A percentile compares a stretch with the other conserved stretches of the same genome.
Conservation (phyloP, 805 yeast genomes). For the Metschnikowia arizonensis region DNA sequence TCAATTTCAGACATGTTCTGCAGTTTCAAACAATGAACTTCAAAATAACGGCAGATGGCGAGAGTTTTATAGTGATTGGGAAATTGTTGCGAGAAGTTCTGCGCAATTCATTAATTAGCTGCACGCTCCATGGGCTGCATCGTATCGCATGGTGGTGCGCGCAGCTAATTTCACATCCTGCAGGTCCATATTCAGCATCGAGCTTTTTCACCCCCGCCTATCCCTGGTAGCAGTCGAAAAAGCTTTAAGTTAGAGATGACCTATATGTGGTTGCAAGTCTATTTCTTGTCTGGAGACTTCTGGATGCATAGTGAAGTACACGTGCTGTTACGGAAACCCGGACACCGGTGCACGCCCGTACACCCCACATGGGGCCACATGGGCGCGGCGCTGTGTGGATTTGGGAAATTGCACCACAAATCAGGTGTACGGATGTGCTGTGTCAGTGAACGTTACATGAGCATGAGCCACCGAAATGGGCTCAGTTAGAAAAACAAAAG, state of each 20-base stretch:
- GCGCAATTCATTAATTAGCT: conserved; percentile 3
- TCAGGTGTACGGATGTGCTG: background rate
- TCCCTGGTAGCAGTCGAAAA: background rate
- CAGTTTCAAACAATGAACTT: background rate
- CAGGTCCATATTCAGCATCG: background rate
- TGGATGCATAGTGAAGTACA: background rate
- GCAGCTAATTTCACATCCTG: background rate
- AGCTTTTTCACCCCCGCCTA: background rate
- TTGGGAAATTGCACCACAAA: conserved; percentile 1
- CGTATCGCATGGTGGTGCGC: conserved; percentile 5
- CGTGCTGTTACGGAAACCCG: background rate
- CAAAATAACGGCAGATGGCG: background rate
- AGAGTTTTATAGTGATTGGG: conserved; percentile 2
- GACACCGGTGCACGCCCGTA: background rate
- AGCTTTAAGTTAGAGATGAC: no score
- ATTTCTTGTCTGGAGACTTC: background rate
- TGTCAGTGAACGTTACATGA: background rate
- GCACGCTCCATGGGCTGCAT: conserved; percentile 5
- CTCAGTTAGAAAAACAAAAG: no score
- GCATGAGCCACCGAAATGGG: no score
- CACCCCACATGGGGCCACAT: conserved; percentile 7
- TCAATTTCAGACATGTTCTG: conserved; percentile 25
- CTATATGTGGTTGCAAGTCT: background rate
- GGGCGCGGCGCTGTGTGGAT: conserved; percentile 4
- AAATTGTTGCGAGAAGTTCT: conserved; percentile 5